These are phyloP conservation scores for Kodamaea sagamina DNA, from an alignment of 805 yeast genomes.

Conservation along the genomic window DNA sequence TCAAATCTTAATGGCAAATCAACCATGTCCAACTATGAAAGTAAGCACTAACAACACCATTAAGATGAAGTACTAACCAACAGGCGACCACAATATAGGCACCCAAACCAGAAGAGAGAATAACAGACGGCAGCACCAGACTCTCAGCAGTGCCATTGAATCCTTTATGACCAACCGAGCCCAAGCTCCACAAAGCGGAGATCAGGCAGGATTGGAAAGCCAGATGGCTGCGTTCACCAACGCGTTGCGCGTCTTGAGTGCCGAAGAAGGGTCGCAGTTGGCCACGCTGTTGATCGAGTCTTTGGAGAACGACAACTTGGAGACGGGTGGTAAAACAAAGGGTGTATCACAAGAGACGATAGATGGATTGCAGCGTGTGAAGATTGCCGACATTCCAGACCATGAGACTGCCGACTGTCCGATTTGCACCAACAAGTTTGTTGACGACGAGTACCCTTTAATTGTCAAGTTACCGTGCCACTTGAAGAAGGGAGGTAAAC, in stretches of 20 bases:
- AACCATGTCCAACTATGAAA: slow-evolving; percentile 45
- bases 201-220: slow-evolving; percentile 7
- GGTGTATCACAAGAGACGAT: slow-evolving; percentile 73
- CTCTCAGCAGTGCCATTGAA: slow-evolving; percentile 37
- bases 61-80: slow-evolving; percentile 9
- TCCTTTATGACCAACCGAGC: slow-evolving; percentile 28
- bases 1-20: slow-evolving; percentile 4
- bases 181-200: slow-evolving; percentile 13
- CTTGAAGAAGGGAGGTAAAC: slow-evolving; percentile 29
- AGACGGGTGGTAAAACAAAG: slow-evolving; percentile 17
- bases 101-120: slow-evolving; percentile 5
- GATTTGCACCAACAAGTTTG: slow-evolving; percentile 75
- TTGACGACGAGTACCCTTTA: slow-evolving; percentile 74
- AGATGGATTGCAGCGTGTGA: slow-evolving; percentile 75
- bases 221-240: slow-evolving; percentile 28
- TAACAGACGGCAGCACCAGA: slow-evolving; percentile 29
- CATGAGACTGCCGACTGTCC: slow-evolving; percentile 69
- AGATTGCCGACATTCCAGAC: slow-evolving; percentile 33
- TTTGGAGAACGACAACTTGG: slow-evolving; percentile 18
- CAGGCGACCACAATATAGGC: slow-evolving; percentile 43
- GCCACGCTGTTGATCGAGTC: slow-evolving; percentile 30
- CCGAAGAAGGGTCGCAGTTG: slow-evolving; percentile 33
- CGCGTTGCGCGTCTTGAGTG: slow-evolving; percentile 33
- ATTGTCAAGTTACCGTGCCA: slow-evolving; percentile 76
- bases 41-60: slow-evolving; percentile 29